Evolutionary conservation across 1,284 basidiomycete species (phyloP), one percentile per base, ranked within the genome.

Genomic region (Xerocomus amazonicus): DNA sequence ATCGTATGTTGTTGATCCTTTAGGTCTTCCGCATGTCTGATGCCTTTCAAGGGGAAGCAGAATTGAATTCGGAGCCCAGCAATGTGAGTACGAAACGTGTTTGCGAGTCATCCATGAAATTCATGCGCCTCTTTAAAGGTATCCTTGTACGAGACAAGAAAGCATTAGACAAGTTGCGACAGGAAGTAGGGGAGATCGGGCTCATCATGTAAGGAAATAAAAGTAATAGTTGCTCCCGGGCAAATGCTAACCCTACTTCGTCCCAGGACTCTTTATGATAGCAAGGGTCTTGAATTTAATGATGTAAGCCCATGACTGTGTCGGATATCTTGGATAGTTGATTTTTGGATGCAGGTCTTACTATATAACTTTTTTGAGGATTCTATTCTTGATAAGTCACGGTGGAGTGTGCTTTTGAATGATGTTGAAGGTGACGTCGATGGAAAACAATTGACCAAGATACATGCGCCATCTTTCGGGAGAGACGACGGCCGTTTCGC

Each of bases 201-300:
- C 28, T 41, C n/a, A 41, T 41, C 16, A 41, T 41, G 85, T 85
- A 52, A 52, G 79, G 29, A 9, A 34, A 28, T 9, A 28, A 36
- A 13, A 6, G 1, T 0, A 3, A 5, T n/a, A 6, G 6, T 35
- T 6, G 54, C 6, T 46, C 34, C 27, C 9, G 9, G 7, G 6
- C 7, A 0, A 33, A 10, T 47, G 41, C 9, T 49, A 29, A 45
- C 28, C 10, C 44, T 32, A 28, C 37, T 6, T 27, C 26, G 1
- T 36, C 36, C 7, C 47, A 87, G 85, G 70, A 88, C 86, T 0
- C 62, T 87, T 1, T 85, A 84, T 53, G 83, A 89, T 45, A 81
- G 79, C 71, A 89, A 89, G 62, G 86, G 87, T 1, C 68, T 87
- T 0, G 86, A 87, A 59, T 87, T 87, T 58, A 77, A 87, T 55